A percentile compares a stretch with the other conserved stretches of the same genome.
phyloP scores from a whole-genome alignment of 2,329 filamentous ascomycete genomes.

The Cryphonectria parasitica region DNA sequence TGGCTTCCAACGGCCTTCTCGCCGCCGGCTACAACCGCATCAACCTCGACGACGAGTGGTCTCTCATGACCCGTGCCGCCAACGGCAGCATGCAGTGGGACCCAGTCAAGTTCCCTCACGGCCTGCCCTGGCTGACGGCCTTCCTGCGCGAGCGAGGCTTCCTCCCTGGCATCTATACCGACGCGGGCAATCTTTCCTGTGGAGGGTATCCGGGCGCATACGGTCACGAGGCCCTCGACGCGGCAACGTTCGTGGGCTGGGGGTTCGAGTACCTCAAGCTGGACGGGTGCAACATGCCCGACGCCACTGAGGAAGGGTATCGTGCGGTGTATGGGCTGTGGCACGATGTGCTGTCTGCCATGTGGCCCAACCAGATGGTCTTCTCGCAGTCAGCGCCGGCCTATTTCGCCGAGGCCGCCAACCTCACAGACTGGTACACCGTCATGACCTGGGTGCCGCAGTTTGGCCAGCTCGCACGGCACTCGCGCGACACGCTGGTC shows the following conservation, averaged over 20 bases:
- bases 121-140: slow-evolving; percentile 46
- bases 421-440: slow-evolving; percentile 48
- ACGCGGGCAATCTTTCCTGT: slow-evolving; percentile 49
- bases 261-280: slow-evolving; percentile 46
- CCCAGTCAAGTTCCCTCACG: slow-evolving; percentile 45
- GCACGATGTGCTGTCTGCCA: slow-evolving; percentile 44
- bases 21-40: slow-evolving; percentile 40
- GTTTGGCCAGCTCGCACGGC: slow-evolving; percentile 48
- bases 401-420: slow-evolving; percentile 43
- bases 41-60: slow-evolving; percentile 53
- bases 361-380: slow-evolving; percentile 41
- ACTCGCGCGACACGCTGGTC: slow-evolving; percentile 41
- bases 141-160: slow-evolving; percentile 45
- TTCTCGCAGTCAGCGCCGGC: slow-evolving; percentile 52
- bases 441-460: slow-evolving; percentile 49
- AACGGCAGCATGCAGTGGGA: slow-evolving; percentile 48
- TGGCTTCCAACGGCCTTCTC: slow-evolving; percentile 46
- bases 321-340: slow-evolving; percentile 45
- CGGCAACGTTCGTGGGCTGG: slow-evolving; percentile 44
- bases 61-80: slow-evolving; percentile 39
- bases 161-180: slow-evolving; percentile 51
- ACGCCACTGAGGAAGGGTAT: slow-evolving; percentile 32
- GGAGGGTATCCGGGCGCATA: slow-evolving; percentile 47
- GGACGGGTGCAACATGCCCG: slow-evolving; percentile 46
- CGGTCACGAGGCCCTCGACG: slow-evolving; percentile 46